phyloP scores from a whole-genome alignment of 1,284 basidiomycete genomes.

The Trichosporon ovoides region DNA sequence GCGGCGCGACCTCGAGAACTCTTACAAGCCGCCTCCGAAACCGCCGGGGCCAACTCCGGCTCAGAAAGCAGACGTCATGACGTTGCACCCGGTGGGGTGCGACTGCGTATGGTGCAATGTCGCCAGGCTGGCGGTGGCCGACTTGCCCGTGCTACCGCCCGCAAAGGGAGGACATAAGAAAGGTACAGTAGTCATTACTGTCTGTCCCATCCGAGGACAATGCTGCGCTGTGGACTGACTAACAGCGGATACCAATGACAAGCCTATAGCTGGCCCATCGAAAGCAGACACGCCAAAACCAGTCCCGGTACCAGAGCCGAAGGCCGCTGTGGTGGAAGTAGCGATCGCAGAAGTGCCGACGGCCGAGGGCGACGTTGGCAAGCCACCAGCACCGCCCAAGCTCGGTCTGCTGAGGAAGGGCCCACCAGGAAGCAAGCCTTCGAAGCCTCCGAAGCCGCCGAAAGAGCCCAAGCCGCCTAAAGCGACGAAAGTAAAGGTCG shows the following conservation, averaged over 20 bases:
- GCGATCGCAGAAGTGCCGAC: not conserved
- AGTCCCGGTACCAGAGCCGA: not conserved
- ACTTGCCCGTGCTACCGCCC: too few relatives aligned
- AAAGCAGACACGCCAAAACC: not conserved
- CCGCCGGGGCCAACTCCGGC: not conserved
- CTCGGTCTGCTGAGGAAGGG: not conserved
- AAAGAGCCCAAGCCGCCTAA: not conserved
- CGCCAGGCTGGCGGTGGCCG: not conserved
- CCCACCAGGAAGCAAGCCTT: not conserved
- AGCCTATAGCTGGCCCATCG: not conserved
- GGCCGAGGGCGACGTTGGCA: not conserved
- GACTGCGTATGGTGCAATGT: constrained; percentile 1
- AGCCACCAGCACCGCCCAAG: not conserved
- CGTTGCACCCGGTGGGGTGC: not conserved
- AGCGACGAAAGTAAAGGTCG: not conserved
- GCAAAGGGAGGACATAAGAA: not conserved
- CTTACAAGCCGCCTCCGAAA: not conserved
- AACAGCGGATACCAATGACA: not conserved
- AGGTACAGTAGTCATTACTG: not conserved
- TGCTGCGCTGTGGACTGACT: not conserved
- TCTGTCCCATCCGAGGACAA: not conserved
- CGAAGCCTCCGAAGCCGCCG: not conserved
- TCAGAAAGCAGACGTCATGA: not conserved
- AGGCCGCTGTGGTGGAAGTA: not conserved
- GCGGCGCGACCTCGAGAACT: not conserved